Conservation (phyloP, 768 basidiomycete species). For the Mycena latifolia region DNA sequence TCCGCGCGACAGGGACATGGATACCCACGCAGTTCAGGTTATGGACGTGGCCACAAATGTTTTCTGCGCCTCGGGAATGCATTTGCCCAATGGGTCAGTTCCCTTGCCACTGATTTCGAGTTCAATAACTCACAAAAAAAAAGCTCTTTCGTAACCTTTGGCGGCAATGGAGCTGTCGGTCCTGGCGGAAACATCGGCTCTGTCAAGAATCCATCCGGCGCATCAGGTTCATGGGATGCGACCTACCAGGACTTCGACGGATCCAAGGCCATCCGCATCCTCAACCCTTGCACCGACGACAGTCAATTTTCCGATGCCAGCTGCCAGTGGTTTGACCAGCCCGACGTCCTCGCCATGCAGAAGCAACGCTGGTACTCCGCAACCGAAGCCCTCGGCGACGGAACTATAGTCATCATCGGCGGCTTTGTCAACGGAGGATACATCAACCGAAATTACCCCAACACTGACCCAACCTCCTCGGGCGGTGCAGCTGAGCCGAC, state of each 20-base stretch:
- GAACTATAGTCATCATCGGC: conserved; percentile 84
- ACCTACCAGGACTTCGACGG: conserved; percentile 88
- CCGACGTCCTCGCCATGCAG: conserved; percentile 72
- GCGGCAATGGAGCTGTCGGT: conserved; percentile 72
- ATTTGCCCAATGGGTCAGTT: conserved; percentile 61
- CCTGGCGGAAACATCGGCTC: conserved; percentile 72
- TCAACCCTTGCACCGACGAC: conserved; percentile 76
- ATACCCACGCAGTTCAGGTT: conserved; percentile 63
- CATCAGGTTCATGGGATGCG: conserved; percentile 68
- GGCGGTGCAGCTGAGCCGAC: conserved; percentile 86
- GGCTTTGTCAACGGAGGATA: conserved; percentile 85
- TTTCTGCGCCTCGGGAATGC: conserved; percentile 88
- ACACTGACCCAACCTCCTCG: conserved; percentile 69
- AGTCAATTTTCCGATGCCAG: conserved; percentile 60
- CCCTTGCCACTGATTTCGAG: background rate
- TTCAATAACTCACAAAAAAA: background rate
- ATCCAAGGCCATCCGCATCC: conserved; percentile 79
- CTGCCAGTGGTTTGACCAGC: conserved; percentile 83
- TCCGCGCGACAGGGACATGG: conserved; percentile 48
- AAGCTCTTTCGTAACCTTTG: conserved; percentile 68
- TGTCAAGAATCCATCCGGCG: conserved; percentile 57
- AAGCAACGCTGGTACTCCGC: conserved; percentile 83
- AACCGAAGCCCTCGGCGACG: conserved; percentile 78
- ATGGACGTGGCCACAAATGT: conserved; percentile 83
- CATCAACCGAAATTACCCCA: conserved; percentile 81